These are phyloP conservation scores for Amaranthus tricolor DNA, from an alignment of 179 eudicot species.

Conservation along the genomic window DNA sequence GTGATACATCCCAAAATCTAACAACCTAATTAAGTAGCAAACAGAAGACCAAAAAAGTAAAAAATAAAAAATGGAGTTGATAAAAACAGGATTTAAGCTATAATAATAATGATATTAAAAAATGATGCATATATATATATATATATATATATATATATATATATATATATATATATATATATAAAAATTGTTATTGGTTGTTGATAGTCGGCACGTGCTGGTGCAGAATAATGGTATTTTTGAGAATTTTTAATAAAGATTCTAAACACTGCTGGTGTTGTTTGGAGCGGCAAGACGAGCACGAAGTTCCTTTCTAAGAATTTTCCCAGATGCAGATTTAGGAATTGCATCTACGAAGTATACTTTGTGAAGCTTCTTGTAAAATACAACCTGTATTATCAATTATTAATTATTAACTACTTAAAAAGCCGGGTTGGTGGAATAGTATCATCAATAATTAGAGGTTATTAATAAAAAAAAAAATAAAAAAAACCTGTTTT, in stretches of 20 bases:
- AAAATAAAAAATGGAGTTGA: too few species aligned
- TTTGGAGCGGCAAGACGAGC: conserved; percentile 35
- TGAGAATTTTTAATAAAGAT: too few species aligned
- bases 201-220: too few species aligned
- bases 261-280: not conserved
- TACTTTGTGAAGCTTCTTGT: conserved; percentile 77
- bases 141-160: too few species aligned
- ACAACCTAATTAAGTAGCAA: too few species aligned
- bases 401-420: not conserved
- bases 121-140: too few species aligned
- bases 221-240: conserved; percentile 9
- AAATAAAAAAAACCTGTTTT: conserved; percentile 24
- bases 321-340: conserved; percentile 83
- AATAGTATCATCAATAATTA: not conserved
- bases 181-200: too few species aligned
- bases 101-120: too few species aligned
- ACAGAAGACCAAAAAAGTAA: too few species aligned
- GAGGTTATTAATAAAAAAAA: not conserved
- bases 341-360: conserved; percentile 69
- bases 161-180: too few species aligned
- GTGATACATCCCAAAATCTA: too few species aligned
- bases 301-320: conserved; percentile 75
- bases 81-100: too few species aligned
- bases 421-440: not conserved
- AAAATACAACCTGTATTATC: conserved; percentile 64